Evolutionary conservation across 371 early-diverging fungal genomes (phyloP), one percentile per base, ranked within the genome.

Genomic region (Circinella umbellata): DNA sequence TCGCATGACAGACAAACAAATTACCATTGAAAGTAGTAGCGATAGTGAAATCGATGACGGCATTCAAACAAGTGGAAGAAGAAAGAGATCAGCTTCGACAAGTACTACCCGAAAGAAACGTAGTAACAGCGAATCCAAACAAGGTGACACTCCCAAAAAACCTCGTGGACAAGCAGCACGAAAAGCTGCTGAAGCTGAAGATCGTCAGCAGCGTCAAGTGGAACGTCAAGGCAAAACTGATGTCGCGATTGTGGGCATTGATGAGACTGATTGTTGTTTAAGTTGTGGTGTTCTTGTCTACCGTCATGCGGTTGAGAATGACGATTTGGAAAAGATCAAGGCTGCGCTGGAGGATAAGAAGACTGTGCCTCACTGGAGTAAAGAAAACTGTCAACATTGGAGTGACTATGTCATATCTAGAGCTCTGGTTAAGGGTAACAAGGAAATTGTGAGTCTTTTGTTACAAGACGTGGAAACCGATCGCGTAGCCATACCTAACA

Each of bases 181-280:
- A 0, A 46, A 55, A 36, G 60, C 65, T 70, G 74, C 66, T 4
- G 64, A 53, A 15, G 73, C 15, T 18, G 69, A 59, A 60, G 61
- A 53, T 17, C 67, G 68, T 51, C 51, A 72, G 11, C 49, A 68
- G 17, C 72, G 78, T 47, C 69, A 73, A 53, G 34, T 35, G 9
- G 61, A 49, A 14, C 78, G 82, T 61, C 64, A 46, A 13, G 18
- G 18, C 3, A 15, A 67, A n/a, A 49, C 65, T 4, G 57, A 47
- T 35, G 64, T 61, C 5, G 57, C 53, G 20, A 46, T 49, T 13
- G 48, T 68, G 15, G 35, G 42, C 9, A 47, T 65, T 34, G 54
- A 70, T 27, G 63, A 64, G 4, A 72, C 66, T 10, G 73, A 81
- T 18, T 84, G 84, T 7, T 84, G 84, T 57, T 64, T 76, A 20